Base-by-base conservation (phyloP, 768 basidiomycete genomes). In the Psilocybe cubensis region DNA sequence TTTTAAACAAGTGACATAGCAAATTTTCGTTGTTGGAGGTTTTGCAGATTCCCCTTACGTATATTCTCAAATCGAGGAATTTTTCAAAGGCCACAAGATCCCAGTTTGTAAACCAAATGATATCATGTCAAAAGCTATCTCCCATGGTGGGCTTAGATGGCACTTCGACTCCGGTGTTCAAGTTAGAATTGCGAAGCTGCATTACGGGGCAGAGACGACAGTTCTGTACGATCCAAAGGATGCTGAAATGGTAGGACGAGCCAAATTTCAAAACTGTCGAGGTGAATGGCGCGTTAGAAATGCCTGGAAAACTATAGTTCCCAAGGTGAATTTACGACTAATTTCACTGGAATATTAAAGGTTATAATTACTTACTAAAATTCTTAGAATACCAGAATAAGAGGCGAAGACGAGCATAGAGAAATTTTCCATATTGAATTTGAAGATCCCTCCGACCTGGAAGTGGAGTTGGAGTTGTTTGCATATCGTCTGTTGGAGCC, bases 111-210 rank as follows among this genome's bases (percentile, higher is more conserved):
- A 63, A 28, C 70, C 68, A 3, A 69, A 68, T 42, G 71, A 63
- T 0, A 62, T 60, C 1, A 61, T 64, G 3, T 59, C 63, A 20
- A 72, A 72, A 35, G 71, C 68, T 0, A 65, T 72, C 5, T 60
- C 71, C 3, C 69, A 70, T 43, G 71, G 71, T 3, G 70, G 70
- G 5, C 46, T 72, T 4, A 59, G 64, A 7, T 72, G 71, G 70
- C 63, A 72, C 46, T 18, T 70, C 14, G 59, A 67, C 25, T 60
- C 68, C 8, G 66, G 62, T 40, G 66, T 72, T 20, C 52, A 21
- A 40, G 47, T 62, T 3, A 61, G 70, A 21, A 55, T 71, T 21
- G 60, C 71, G 14, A 67, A 64, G 40, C 60, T 47, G 11, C 66
- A 68, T 25, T 72, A 72, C 44, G 70, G 71, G 1, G 64, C 64